These are phyloP conservation scores for Scopulariopsis brevicaulis DNA, from an alignment of 2,329 filamentous ascomycete species.

Conservation along the genomic window DNA sequence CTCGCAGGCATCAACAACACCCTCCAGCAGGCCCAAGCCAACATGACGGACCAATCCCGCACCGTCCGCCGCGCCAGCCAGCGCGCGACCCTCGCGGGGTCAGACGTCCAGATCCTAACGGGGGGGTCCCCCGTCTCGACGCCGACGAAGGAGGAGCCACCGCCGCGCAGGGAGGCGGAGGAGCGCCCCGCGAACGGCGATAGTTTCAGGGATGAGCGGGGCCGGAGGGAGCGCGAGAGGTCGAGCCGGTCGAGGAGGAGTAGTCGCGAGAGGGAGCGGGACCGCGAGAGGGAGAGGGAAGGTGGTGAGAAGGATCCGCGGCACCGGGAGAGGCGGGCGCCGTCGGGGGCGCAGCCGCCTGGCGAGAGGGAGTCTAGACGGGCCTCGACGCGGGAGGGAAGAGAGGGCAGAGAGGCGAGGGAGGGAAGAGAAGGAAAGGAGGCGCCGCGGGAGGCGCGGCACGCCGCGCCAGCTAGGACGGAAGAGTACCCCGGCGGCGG, in stretches of 20 bases:
- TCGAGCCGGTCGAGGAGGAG: conserved; percentile 29
- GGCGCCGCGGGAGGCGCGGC: background rate
- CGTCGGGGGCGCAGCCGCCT: conserved; percentile 10
- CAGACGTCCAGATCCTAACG: conserved; percentile 44
- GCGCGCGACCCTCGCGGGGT: conserved; percentile 31
- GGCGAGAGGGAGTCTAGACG: conserved; percentile 7
- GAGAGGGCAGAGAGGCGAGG: conserved; percentile 23
- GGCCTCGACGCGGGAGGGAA: conserved; percentile 18
- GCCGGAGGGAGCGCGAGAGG: conserved; percentile 30
- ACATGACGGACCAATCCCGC: background rate
- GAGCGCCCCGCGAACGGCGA: background rate
- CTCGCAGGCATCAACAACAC: conserved; percentile 49
- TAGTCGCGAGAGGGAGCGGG: conserved; percentile 34
- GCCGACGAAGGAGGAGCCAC: conserved; percentile 35
- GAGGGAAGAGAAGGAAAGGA: conserved; percentile 9
- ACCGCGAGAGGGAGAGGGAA: conserved; percentile 36
- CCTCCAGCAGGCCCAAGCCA: conserved; percentile 37
- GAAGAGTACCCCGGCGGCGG: too few species aligned
- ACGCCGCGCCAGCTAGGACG: too few species aligned
- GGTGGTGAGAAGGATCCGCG: conserved; percentile 34
- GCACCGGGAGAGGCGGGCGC: conserved; percentile 27
- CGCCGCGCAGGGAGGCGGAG: conserved; percentile 17
- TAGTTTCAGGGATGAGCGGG: conserved; percentile 23
- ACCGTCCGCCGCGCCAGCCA: background rate
- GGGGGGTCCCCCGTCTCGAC: conserved; percentile 39